These are phyloP conservation scores for Solanum peruvianum DNA, from an alignment of 257 asterid genomes.

Conservation along the genomic window DNA sequence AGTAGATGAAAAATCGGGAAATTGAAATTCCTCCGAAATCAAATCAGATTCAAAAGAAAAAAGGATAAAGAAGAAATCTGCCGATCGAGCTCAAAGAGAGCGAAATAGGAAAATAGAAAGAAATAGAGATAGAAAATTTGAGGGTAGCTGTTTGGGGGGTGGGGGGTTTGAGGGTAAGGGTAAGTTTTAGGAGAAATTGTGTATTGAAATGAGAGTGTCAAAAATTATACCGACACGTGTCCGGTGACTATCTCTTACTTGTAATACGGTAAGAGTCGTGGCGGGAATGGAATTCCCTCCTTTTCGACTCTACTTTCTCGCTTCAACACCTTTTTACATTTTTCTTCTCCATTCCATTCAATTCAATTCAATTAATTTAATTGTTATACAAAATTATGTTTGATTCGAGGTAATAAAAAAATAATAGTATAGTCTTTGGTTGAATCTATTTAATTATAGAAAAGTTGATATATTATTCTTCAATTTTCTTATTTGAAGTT, in stretches of 20 bases:
- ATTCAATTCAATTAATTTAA: too few species aligned
- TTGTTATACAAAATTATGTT: not conserved
- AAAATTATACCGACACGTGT: slow-evolving; percentile 38
- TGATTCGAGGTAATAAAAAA: too few species aligned
- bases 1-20: not conserved
- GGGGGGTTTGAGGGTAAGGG: not conserved
- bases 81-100: not conserved
- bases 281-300: slow-evolving; percentile 18
- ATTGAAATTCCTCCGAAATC: not conserved
- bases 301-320: not conserved
- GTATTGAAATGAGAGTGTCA: not conserved
- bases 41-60: not conserved
- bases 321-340: not conserved
- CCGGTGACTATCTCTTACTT: slow-evolving; percentile 18
- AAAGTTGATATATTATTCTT: too few species aligned
- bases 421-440: not conserved
- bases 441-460: not conserved
- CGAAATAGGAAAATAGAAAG: not conserved
- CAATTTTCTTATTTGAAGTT: too few species aligned
- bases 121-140: not conserved
- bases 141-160: not conserved
- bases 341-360: not conserved
- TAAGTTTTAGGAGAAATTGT: not conserved
- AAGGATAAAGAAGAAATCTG: not conserved
- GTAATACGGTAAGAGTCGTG: slow-evolving; percentile 19